Base-by-base conservation (phyloP, 495 filamentous ascomycete species). In the Penicillium cataractarum region DNA sequence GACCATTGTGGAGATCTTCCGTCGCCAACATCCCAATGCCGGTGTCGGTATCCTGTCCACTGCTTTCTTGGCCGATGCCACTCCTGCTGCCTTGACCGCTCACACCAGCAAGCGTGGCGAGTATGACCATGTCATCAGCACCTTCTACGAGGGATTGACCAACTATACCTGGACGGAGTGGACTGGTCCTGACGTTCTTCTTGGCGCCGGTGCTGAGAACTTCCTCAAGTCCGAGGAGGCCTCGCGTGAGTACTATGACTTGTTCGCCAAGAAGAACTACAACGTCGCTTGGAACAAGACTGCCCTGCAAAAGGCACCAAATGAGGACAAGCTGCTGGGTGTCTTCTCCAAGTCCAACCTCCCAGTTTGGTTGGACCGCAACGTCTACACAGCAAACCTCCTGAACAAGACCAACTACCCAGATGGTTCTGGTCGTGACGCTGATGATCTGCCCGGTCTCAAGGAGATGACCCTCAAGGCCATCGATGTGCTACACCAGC, bases 381-480 rank as follows among this genome's bases (percentile, higher is more conserved):
- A 90, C 65, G 82, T 92, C 62, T 92, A 88, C 79, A 81, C 74
- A 12, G 73, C 80, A 10, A 89, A 90, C 74, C 76, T 90, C 1
- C 66, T 71, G 42, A 80, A 77, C 66, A 79, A 86, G 58, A 82
- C 78, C 58, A 89, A 92, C 67, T 78, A 84, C 63, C 88, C 89
- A 0, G 80, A 84, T 6, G 88, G 89, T 22, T 80, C 76, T 19
- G 75, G 77, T 1, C 79, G 72, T 15, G 71, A 86, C 31, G 89
- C 89, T 3, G 79, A 80, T 7, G 89, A 92, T 61, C 81, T 89
- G 8, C 89, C 89, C 3, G 89, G 89, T 4, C 82, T 91, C 19
- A 90, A 89, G 71, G 87, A 92, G n/a, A 92, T 92, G 89, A 91
- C 89, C 0, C 77, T 91, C 40, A 92, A 92, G 75, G 88, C 89